Base-by-base conservation (phyloP, 1,139 yeast species). In the Debaryomycetaceae sp. region DNA sequence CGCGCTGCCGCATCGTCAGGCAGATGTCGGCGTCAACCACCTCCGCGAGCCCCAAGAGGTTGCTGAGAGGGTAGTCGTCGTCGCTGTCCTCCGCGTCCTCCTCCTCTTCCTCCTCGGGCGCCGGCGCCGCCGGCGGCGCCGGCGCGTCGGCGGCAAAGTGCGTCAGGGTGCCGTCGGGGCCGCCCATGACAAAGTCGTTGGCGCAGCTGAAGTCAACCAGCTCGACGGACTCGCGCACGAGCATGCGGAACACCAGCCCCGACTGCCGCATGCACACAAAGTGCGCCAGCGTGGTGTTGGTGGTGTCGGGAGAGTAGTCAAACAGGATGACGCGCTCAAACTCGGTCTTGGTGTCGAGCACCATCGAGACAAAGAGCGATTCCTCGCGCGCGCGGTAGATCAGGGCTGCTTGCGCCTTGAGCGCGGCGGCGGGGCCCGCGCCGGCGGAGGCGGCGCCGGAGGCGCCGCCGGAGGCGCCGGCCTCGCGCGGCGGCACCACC, bases 241-340 rank as follows among this genome's bases (percentile, higher is more conserved):
- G 74, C 91, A 84, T 84, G 38, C 84, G 65, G 54, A 83, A 88
- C 0, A 86, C 81, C 29, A 85, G 81, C 2, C 96, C 96, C 1
- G 94, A 82, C 48, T 85, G 94, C 41, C 95, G 65, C 83, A 88
- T 83, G 53, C 96, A 88, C 22, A 88, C 78, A 41, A 84, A 70
- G 39, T 63, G 61, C 23, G 75, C 71, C n/a, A 75, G 65, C 0
- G 75, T 67, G 26, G 56, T 56, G 0, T 71, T 54, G 2, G 49
- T 39, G 3, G 55, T 39, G 43, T 78, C 80, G 1, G 85, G 80
- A 4, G 82, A 76, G 50, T 86, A 88, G 51, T 88, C 96, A 56
- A 82, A 86, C 1, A 95, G 81, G 0, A 83, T 77, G 2, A 88
- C 94, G 43, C 89, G 71, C 43, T 86, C 95, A 48, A 72, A 79